Evolutionary conservation across 768 basidiomycete species (phyloP).

Genomic region (Serendipita vermifera): DNA sequence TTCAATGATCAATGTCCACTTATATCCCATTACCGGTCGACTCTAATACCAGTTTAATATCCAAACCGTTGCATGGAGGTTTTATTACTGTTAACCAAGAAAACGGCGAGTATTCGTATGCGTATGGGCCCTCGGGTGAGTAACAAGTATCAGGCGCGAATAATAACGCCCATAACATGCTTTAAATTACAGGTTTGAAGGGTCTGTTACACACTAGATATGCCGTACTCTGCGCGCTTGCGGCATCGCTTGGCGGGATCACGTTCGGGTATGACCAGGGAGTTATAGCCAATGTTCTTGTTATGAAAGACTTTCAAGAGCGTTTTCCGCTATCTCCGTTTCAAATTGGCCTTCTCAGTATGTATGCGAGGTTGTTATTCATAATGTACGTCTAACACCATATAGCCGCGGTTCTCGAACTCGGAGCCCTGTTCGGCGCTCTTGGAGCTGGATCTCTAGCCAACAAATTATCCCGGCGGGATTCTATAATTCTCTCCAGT

Average conservation of each 20-base stretch:
- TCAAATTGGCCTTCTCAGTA: constrained; percentile 70
- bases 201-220: constrained; percentile 56
- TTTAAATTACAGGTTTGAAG: constrained; percentile 33
- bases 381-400: too few species aligned
- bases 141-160: background rate
- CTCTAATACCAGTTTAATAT: background rate
- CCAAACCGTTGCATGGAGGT: background rate
- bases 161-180: background rate
- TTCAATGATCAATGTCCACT: too few species aligned
- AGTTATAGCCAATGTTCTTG: constrained; percentile 74
- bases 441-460: constrained; percentile 53
- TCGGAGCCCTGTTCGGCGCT: constrained; percentile 69
- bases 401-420: constrained; percentile 61
- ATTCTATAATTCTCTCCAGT: constrained; percentile 55
- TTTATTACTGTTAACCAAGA: background rate
- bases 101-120: constrained; percentile 39
- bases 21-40: background rate
- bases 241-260: constrained; percentile 58
- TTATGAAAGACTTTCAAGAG: constrained; percentile 60
- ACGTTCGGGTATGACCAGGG: constrained; percentile 79
- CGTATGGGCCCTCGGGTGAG: constrained; percentile 43
- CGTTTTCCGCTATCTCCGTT: constrained; percentile 60
- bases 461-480: constrained; percentile 52
- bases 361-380: constrained; percentile 23
- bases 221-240: constrained; percentile 52